Evolutionary conservation across 163 green algal species (phyloP).

Genomic region (Chlamydomonas reinhardtii): DNA sequence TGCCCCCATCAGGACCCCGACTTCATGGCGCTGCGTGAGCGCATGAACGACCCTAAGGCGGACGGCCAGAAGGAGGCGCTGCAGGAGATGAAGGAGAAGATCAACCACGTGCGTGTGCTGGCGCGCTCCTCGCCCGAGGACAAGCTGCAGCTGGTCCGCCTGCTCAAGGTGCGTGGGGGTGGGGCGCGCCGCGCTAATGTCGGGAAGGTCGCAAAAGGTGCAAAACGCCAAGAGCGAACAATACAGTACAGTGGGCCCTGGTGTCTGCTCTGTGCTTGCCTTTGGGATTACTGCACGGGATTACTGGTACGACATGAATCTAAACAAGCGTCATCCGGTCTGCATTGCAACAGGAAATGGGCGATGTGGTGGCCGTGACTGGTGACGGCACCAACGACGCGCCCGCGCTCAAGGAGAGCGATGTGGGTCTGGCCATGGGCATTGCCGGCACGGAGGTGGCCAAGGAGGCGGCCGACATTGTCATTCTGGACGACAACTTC

Average conservation of each 20-base stretch:
- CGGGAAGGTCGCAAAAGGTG: no score
- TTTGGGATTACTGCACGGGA: no score
- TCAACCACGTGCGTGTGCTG: constrained; percentile 76
- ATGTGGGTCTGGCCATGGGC: constrained; percentile 98
- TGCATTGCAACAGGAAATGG: constrained; percentile 48
- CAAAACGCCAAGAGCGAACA: no score
- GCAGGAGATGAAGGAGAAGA: neutral
- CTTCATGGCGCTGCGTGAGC: constrained; percentile 6
- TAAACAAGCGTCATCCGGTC: no score
- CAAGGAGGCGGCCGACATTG: constrained; percentile 97
- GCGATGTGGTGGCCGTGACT: constrained; percentile 93
- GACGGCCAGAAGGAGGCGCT: neutral
- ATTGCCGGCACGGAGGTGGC: constrained; percentile 92
- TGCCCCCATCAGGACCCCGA: constrained; percentile 65
- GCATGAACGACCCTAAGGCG: constrained; percentile 9
- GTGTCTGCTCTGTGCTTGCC: no score
- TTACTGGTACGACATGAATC: no score
- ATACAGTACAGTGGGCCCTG: no score
- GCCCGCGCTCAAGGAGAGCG: constrained; percentile 95
- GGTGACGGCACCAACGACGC: constrained; percentile 98
- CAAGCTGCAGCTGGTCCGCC: constrained; percentile 93
- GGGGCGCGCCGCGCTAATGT: no score
- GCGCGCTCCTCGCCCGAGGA: constrained; percentile 93
- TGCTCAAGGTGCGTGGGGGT: constrained; percentile 73
- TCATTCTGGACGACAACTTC: constrained; percentile 99